These are phyloP conservation scores for Ogataea hybrid DNA, from an alignment of 1,139 yeast genomes.

Conservation along the genomic window DNA sequence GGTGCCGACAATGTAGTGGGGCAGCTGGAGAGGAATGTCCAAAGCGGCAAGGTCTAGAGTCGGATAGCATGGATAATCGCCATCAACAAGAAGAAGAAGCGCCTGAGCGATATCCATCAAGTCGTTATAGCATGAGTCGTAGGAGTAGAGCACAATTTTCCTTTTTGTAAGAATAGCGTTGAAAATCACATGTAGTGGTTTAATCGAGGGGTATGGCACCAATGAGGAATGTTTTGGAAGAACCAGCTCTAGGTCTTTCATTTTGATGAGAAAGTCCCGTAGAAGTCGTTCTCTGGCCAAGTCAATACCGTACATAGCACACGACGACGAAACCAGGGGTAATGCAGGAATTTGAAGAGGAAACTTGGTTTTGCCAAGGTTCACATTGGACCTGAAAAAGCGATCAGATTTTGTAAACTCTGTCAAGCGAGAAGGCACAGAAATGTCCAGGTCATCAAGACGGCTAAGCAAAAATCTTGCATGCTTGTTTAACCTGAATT, in stretches of 20 bases:
- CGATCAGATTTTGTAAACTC: slow-evolving; percentile 19
- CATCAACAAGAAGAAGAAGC: slow-evolving; percentile 42
- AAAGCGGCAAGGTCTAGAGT: slow-evolving; percentile 52
- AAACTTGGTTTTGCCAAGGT: slow-evolving; percentile 23
- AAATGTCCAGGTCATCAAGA: no score
- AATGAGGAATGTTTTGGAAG: slow-evolving; percentile 5
- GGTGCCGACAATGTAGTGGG: slow-evolving; percentile 51
- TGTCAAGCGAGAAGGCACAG: no score
- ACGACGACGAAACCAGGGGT: slow-evolving; percentile 25
- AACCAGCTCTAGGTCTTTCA: slow-evolving; percentile 5
- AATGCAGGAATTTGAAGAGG: slow-evolving; percentile 31
- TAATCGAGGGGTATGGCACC: slow-evolving; percentile 23
- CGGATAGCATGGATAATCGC: slow-evolving; percentile 40
- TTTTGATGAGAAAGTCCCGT: slow-evolving; percentile 14
- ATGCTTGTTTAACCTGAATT: no score
- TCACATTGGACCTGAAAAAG: slow-evolving; percentile 21
- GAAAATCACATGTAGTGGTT: slow-evolving; percentile 35
- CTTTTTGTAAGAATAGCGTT: slow-evolving; percentile 52
- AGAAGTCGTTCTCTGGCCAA: slow-evolving; percentile 24
- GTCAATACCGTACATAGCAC: slow-evolving; percentile 30
- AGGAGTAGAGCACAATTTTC: slow-evolving; percentile 46
- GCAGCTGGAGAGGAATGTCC: slow-evolving; percentile 43
- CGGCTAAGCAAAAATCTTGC: no score
- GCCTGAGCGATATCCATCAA: slow-evolving; percentile 47
- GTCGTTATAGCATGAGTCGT: slow-evolving; percentile 48